Evolutionary conservation across 2,329 filamentous ascomycete genomes (phyloP), one percentile per base, ranked within the genome.

Genomic region (Aspergillus vadensis): DNA sequence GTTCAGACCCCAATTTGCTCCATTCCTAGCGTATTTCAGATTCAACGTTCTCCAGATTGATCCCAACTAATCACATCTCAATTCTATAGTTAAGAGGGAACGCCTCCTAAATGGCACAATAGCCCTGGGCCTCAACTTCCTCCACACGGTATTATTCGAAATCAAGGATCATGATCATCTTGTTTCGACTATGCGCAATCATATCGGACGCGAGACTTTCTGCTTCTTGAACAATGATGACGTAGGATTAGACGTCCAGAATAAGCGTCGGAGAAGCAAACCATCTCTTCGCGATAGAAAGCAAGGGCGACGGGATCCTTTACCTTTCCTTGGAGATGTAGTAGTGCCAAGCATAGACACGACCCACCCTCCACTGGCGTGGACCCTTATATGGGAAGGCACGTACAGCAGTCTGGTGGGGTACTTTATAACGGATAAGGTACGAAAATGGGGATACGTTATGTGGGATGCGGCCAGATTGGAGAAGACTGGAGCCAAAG

Each of bases 401-500:
- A 59, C 55, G 1, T 60, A 62, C 30, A 61, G 61, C 17, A 62
- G 59, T 21, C 17, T 55, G 43, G 55, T 44, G 36, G 62, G 59
- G 44, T 51, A 36, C 27, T 57, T 23, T 23, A 15, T 56, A n/a
- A 14, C 19, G 3, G 23, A 59, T n/a, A 12, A 30, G 23, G 21
- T 61, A 14, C 47, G 43, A n/a, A 25, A 38, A 10, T 67, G 62
- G 64, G 68, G 65, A 12, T 70, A 68, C 48, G 60, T 65, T 17
- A 63, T 68, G 57, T 70, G 68, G 66, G 65, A 70, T 57, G 59
- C 60, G 7, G 36, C 17, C 9, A 59, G 67, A 30, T 32, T 70
- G 15, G 60, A 67, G 49, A 25, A 39, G 23, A 55, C 51, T 17
- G 55, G 61, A 8, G 53, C 56, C 2, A 39, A 43, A 23, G 39